These are phyloP conservation scores for Simmondsia chinensis DNA, from an alignment of 148 eudicot genomes.

Conservation along the genomic window DNA sequence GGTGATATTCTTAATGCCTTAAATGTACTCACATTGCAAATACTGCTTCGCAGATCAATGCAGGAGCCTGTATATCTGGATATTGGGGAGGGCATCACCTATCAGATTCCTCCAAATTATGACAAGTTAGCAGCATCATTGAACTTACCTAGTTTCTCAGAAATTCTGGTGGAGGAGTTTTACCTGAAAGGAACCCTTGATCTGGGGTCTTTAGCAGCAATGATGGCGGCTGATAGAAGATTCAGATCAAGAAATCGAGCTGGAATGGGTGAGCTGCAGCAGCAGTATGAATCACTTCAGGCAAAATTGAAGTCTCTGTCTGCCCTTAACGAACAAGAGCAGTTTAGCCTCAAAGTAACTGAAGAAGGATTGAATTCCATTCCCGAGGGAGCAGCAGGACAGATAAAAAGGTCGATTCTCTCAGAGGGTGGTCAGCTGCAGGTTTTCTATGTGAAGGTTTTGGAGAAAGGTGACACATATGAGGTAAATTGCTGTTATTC, in stretches of 20 bases:
- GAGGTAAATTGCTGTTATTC: conserved; percentile 42
- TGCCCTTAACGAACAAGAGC: conserved; percentile 31
- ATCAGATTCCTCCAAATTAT: conserved; percentile 80
- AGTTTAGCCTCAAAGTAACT: conserved; percentile 68
- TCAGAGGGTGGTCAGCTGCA: conserved; percentile 79
- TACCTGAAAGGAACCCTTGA: conserved; percentile 88
- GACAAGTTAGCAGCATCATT: conserved; percentile 62
- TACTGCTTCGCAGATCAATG: conserved; percentile 38
- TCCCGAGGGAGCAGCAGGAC: conserved; percentile 97
- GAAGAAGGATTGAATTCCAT: conserved; percentile 56
- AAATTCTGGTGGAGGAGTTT: conserved; percentile 68
- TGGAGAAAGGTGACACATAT: conserved; percentile 96
- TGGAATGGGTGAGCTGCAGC: conserved; percentile 66
- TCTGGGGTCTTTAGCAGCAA: conserved; percentile 77
- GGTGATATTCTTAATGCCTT: conserved; percentile 1
- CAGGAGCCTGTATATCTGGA: conserved; percentile 70
- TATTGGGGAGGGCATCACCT: conserved; percentile 77
- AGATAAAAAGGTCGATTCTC: conserved; percentile 63
- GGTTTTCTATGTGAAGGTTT: conserved; percentile 80
- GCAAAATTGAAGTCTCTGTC: conserved; percentile 59
- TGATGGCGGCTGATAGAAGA: conserved; percentile 79
- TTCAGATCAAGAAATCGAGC: conserved; percentile 45
- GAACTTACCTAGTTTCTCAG: conserved; percentile 70
- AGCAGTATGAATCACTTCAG: conserved; percentile 89
- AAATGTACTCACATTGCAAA: conserved; percentile 5